Evolutionary conservation across 129 eudicot genomes (phyloP), one percentile per base, ranked within the genome.

Genomic region (Heracleum sosnowskyi): DNA sequence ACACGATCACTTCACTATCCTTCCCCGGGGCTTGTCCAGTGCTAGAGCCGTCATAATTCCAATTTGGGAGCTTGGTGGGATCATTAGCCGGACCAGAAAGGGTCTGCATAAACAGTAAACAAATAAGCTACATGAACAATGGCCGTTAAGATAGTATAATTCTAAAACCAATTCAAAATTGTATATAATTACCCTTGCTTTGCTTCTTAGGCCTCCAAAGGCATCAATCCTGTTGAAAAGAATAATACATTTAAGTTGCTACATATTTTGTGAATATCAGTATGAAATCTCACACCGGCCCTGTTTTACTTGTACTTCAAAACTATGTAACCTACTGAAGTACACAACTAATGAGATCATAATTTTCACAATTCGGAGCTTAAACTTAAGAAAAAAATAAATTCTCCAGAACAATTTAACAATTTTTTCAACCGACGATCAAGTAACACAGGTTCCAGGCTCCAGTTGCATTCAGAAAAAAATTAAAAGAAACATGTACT

Each of bases 21-120:
- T 93, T 90, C 4, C 98, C 98, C 3, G 97, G 95, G 28, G 98
- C 98, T 81, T 93, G 98, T 40, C 97, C 97, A 8, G 98, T 93
- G 86, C 95, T 89, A 2, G 97, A 91, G 0, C 98, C 98, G 75
- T 93, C 98, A 57, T 87, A 93, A 69, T 93, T 93, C 98, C 98
- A 93, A 31, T 91, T 93, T 0, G 98, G 98, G 1, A 93, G 98
- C 88, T 91, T 83, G 11, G 82, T 78, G 11, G 96, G 97, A 66
- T 91, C 90, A 63, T 47, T 68, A 35, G 82, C 89, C 1, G 98
- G 93, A 74, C 88, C 88, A 24, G 93, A 28, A 69, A 93, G 88
- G 44, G 98, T 93, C 98, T 93, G 79, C 68, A 75, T 44, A n/a
- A n/a, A 74, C 39, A 9, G 26, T 49, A 76, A 42, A 51, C 75